Base-by-base conservation (phyloP, 2,329 filamentous ascomycete species). In the Trichoderma brevicompactum region DNA sequence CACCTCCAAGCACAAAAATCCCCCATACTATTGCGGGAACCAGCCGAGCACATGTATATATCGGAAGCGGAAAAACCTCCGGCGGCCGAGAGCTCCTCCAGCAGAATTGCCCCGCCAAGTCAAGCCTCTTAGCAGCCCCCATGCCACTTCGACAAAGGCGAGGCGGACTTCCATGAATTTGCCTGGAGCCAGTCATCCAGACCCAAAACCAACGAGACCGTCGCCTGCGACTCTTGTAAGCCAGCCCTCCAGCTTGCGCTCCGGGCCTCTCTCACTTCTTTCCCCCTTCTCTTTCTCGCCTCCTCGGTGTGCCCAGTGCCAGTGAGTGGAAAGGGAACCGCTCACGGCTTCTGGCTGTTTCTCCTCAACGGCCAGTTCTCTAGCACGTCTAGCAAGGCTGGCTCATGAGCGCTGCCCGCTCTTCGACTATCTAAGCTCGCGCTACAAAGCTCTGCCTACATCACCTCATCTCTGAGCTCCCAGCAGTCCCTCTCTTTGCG, bases 1-100 rank as follows among this genome's bases (percentile, higher is more conserved):
- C 23, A 28, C 23, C 23, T 28, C 23, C 23, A 28, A 34, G 55
- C 49, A 59, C 55, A 48, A 48, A 28, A 32, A n/a, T 7, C 5
- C 38, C 13, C 34, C 56, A 49, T 49, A 40, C 56, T 49, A 23
- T 1, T 6, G 19, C 6, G 6, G 44, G 15, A 32, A 44, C 2
- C 9, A 8, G 15, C 36, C 44, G 38, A 9, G 56, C 50, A 60
- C 56, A 13, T 17, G 17, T 12, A 28, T 10, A 40, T 19, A n/a
- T 32, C 67, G 52, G 66, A 67, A 69, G 56, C 75, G 75, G 75
- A 76, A 75, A 76, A 76, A 76, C 73, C 46, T 41, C 48, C 54
- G 53, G 52, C 58, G n/a, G 19, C 43, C 55, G 38, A 34, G 36
- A 44, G 50, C 56, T 49, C n/a, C 56, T 40, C 55, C 4, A 46